Conservation (phyloP, 768 basidiomycete genomes). For the Agrocybe chaxingu region DNA sequence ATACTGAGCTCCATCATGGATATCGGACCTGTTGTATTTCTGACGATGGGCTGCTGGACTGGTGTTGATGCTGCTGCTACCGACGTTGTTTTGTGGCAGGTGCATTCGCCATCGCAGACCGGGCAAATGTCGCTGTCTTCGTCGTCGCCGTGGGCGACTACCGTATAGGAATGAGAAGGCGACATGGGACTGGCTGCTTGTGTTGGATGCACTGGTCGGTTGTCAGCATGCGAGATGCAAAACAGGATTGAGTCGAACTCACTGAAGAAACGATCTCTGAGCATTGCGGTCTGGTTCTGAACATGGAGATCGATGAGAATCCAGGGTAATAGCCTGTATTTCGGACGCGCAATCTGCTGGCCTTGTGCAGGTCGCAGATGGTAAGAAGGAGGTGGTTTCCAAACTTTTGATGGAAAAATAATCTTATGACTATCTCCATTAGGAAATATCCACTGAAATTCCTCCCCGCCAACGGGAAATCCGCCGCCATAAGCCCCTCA, state of each 20-base stretch:
- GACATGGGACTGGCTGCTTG: constrained; percentile 62
- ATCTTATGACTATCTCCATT: too few relatives aligned
- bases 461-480: too few relatives aligned
- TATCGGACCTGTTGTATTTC: constrained; percentile 18
- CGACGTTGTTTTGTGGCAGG: constrained; percentile 53
- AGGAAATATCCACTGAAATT: too few relatives aligned
- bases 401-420: too few relatives aligned
- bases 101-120: constrained; percentile 89
- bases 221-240: constrained; percentile 9
- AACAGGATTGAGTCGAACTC: constrained; percentile 16
- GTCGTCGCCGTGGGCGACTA: constrained; percentile 55
- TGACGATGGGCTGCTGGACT: constrained; percentile 11
- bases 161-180: constrained; percentile 67
- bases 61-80: constrained; percentile 7
- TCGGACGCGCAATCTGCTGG: too few relatives aligned
- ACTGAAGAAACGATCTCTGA: constrained; percentile 37
- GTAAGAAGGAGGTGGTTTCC: too few relatives aligned
- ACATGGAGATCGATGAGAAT: constrained; percentile 41
- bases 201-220: constrained; percentile 27
- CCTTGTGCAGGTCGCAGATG: too few relatives aligned
- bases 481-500: too few relatives aligned
- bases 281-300: constrained; percentile 35
- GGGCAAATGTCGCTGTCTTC: constrained; percentile 88
- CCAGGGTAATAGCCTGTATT: constrained; percentile 31
- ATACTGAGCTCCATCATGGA: constrained; percentile 36